Conservation (phyloP, 75 land plant species). For the Cupressus sempervirens region DNA sequence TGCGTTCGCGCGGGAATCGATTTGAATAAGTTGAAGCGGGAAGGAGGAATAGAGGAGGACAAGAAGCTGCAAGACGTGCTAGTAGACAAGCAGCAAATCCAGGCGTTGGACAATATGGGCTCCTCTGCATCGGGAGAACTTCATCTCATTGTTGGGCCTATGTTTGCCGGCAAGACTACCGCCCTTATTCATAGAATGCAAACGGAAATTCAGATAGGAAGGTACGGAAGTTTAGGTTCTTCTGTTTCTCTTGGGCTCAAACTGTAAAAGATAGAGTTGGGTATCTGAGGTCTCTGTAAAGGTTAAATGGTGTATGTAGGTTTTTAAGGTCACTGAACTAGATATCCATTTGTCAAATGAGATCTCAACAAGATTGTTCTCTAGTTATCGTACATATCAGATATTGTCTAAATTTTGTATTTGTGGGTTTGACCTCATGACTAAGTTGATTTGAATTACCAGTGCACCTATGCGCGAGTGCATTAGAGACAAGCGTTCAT, state of each 20-base stretch:
- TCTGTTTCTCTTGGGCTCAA: neutral
- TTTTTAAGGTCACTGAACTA: too few relatives aligned
- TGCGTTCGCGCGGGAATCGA: neutral
- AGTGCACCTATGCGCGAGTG: neutral
- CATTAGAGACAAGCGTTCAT: neutral
- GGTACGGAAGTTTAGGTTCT: slow-evolving; percentile 32
- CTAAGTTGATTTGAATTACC: neutral
- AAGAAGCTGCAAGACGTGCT: neutral
- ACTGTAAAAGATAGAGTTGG: neutral
- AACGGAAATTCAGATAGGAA: slow-evolving; percentile 48
- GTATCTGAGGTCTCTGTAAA: neutral
- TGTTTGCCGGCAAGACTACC: slow-evolving; percentile 99
- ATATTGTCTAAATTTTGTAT: neutral
- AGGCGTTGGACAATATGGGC: slow-evolving; percentile 3
- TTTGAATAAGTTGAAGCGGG: neutral
- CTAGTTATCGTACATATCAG: neutral
- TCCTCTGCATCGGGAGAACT: slow-evolving; percentile 45
- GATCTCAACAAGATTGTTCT: neutral
- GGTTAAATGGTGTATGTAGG: neutral
- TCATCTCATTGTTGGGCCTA: slow-evolving; percentile 89
- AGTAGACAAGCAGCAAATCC: neutral
- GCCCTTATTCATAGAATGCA: slow-evolving; percentile 62
- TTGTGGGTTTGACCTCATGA: neutral
- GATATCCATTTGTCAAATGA: neutral
- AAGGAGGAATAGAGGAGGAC: slow-evolving; percentile 1